A percentile compares a stretch with the other conserved stretches of the same genome.
These are phyloP conservation scores for Dendrobium nobile DNA, from an alignment of 106 monocot genomes.

Conservation along the genomic window DNA sequence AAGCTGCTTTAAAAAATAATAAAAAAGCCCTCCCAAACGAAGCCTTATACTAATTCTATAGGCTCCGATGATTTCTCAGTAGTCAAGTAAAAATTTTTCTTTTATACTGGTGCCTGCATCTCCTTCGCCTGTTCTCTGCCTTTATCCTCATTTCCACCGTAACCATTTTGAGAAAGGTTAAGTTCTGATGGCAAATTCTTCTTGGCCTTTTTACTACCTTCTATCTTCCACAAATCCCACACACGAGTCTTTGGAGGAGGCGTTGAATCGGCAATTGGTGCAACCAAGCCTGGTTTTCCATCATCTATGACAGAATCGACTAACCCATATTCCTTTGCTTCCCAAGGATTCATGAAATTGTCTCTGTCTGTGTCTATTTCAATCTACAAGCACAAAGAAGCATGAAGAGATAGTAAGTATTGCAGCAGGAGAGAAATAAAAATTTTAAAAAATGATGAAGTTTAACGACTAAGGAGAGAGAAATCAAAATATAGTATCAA, in stretches of 20 bases:
- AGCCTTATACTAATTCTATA: no score
- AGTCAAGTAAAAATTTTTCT: no score
- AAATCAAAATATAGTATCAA: background rate
- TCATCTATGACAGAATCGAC: constrained; percentile 88
- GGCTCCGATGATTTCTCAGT: no score
- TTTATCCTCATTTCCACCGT: constrained; percentile 26
- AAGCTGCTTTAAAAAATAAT: no score
- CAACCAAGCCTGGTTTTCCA: constrained; percentile 88
- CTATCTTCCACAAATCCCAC: constrained; percentile 74
- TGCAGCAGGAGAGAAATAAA: background rate
- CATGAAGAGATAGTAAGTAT: no score
- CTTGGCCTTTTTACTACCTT: constrained; percentile 69
- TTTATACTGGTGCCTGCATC: constrained; percentile 15
- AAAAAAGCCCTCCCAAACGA: no score
- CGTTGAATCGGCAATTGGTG: constrained; percentile 56
- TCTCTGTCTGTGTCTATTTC: constrained; percentile 80
- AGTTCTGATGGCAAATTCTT: constrained; percentile 69
- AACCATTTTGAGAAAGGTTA: constrained; percentile 32
- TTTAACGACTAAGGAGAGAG: background rate
- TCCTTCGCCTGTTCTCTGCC: constrained; percentile 39
- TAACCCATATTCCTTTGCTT: constrained; percentile 92
- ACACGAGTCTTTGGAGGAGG: constrained; percentile 84
- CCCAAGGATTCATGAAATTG: constrained; percentile 97
- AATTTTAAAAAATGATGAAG: background rate
- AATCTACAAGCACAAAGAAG: constrained; percentile 38